These are phyloP conservation scores for Pyrenophora graminea DNA, from an alignment of 2,329 filamentous ascomycete species.

Conservation along the genomic window DNA sequence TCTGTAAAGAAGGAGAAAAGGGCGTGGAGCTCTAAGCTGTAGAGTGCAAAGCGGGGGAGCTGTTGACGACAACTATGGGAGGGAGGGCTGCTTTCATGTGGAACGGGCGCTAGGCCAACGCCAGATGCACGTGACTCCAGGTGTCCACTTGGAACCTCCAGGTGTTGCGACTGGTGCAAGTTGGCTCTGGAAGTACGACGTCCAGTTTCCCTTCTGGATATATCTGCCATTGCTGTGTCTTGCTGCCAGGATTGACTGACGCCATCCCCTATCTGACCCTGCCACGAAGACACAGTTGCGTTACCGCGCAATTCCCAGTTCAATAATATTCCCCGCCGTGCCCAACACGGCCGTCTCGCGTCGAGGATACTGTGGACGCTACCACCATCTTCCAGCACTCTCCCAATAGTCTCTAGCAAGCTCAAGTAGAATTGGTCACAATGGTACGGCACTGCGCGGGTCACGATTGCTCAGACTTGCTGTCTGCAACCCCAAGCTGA, in stretches of 20 bases:
- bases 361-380: conserved; percentile 3
- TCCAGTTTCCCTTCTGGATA: not conserved
- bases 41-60: conserved; percentile 3
- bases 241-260: not conserved
- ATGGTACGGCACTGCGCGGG: conserved; percentile 35
- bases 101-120: conserved; percentile 19
- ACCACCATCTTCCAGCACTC: not conserved
- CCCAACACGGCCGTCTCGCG: conserved; percentile 12
- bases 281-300: conserved; percentile 1
- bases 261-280: not conserved
- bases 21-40: not conserved
- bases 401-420: not conserved
- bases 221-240: not conserved
- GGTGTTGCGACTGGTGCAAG: conserved; percentile 26
- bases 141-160: conserved; percentile 33
- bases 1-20: not conserved
- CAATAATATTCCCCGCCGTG: conserved; percentile 26
- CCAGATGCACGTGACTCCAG: conserved; percentile 24
- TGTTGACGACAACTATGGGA: not conserved
- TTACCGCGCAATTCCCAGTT: conserved; percentile 16
- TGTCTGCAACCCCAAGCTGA: conserved; percentile 23
- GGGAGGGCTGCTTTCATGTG: conserved; percentile 17
- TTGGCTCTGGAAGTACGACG: conserved; percentile 11
- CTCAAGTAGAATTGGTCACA: conserved; percentile 14
- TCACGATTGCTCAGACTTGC: not conserved